Evolutionary conservation across 129 eudicot species (phyloP).

Genomic region (Flaveria sonorensis): DNA sequence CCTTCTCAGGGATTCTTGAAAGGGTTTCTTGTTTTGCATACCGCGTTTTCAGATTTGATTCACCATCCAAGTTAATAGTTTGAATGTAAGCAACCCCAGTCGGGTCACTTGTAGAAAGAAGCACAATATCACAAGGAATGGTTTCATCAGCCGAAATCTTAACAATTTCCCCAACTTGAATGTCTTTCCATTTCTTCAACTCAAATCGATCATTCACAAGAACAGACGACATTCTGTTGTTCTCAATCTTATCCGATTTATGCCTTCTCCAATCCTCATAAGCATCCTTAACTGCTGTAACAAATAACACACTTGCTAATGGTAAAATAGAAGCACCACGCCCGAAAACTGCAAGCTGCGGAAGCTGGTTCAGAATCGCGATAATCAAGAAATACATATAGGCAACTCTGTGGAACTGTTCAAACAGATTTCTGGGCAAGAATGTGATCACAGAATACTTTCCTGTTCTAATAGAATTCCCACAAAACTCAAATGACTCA

Average conservation of each 20-base stretch:
- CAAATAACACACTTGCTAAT: constrained; percentile 71
- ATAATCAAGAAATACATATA: constrained; percentile 85
- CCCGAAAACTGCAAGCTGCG: constrained; percentile 96
- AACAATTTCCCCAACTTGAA: constrained; percentile 82
- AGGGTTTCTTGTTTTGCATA: constrained; percentile 97
- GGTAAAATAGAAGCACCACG: constrained; percentile 84
- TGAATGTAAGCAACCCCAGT: constrained; percentile 96
- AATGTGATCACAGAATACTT: constrained; percentile 79
- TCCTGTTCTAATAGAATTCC: constrained; percentile 79
- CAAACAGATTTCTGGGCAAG: constrained; percentile 90
- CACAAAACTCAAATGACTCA: constrained; percentile 76
- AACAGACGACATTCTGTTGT: constrained; percentile 65
- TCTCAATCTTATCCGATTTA: constrained; percentile 72
- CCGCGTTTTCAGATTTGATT: constrained; percentile 87
- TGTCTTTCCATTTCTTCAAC: constrained; percentile 71
- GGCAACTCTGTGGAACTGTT: constrained; percentile 96
- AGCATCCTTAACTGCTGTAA: constrained; percentile 91
- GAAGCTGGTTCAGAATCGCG: constrained; percentile 87
- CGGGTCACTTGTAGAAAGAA: constrained; percentile 87
- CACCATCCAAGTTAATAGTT: constrained; percentile 95
- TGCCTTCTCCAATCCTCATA: constrained; percentile 96
- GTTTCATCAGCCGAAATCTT: constrained; percentile 72
- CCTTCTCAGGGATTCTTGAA: constrained; percentile 53
- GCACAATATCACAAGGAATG: constrained; percentile 92
- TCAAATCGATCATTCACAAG: constrained; percentile 58